Evolutionary conservation across 768 basidiomycete species (phyloP), one percentile per base, ranked within the genome.

Genomic region (Kondoa subrosea): DNA sequence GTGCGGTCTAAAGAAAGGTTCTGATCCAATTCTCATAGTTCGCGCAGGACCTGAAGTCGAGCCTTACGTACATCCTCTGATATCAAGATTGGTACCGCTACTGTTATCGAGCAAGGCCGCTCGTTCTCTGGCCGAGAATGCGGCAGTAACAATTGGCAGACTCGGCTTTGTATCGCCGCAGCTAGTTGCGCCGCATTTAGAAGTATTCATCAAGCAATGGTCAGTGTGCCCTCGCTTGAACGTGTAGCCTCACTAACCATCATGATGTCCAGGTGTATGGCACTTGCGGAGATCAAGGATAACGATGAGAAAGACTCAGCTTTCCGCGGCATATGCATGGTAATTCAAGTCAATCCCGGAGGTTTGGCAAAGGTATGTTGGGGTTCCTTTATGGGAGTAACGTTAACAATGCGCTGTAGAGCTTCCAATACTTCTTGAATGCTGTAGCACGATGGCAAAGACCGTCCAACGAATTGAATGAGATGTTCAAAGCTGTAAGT

Each of bases 221-320:
- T 79, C 67, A 14, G 74, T 68, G 2, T 65, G 8, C 40, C 40
- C 12, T 50, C 25, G 3, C 4, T 12, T 25, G 1, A 2, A 27
- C 1, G 27, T 4, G n/a, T 32, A n/a, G 2, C 26, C 27, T 17
- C 4, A 1, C 30, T 32, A 3, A 32, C 25, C 4, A 27, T 57
- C n/a, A n/a, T n/a, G 33, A 32, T 59, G 16, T 56, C 1, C 62
- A 4, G 33, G 32, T n/a, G 3, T n/a, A 50, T 26, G 16, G 61
- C 93, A 4, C 79, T 99, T 66, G 91, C 91, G 76, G 95, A 97
- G 78, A 99, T 99, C 77, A 86, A 95, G 71, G 95, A 99, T 75
- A 99, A 97, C 74, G 93, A 97, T 73, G 95, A 99, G 81, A 99
- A 97, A 79, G 95, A 96, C 75, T 96, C 91, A 26, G 95, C 95